These are phyloP conservation scores for Penicillium sp. DNA, from an alignment of 2,329 filamentous ascomycete species.

Conservation along the genomic window DNA sequence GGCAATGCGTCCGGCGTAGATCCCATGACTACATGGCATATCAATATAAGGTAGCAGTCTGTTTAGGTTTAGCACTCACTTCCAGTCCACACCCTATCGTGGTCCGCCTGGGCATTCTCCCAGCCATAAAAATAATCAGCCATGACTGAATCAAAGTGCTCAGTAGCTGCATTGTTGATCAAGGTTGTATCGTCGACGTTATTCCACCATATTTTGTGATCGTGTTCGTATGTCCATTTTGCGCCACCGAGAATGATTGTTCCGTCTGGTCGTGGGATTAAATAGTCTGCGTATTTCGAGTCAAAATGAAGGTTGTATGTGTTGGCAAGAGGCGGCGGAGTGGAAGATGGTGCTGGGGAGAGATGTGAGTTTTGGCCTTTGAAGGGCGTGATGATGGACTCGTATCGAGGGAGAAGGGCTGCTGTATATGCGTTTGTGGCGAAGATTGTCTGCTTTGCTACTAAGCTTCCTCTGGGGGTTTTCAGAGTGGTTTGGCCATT, in stretches of 20 bases:
- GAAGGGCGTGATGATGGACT: slow-evolving; percentile 68
- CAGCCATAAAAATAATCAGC: slow-evolving; percentile 34
- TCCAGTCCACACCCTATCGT: slow-evolving; percentile 33
- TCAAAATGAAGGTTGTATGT: slow-evolving; percentile 55
- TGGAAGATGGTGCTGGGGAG: slow-evolving; percentile 12
- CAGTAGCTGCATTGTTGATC: slow-evolving; percentile 36
- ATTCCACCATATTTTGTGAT: slow-evolving; percentile 42
- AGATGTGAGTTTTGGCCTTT: slow-evolving; percentile 51
- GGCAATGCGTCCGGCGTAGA: slow-evolving; percentile 49
- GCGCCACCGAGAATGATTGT: slow-evolving; percentile 60
- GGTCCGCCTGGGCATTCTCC: slow-evolving; percentile 30
- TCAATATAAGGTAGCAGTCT: not conserved
- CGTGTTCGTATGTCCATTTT: slow-evolving; percentile 42
- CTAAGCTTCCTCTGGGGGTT: slow-evolving; percentile 57
- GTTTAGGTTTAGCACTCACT: slow-evolving; percentile 6
- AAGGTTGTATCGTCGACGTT: slow-evolving; percentile 47
- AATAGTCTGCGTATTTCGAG: slow-evolving; percentile 56
- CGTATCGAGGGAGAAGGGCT: slow-evolving; percentile 64
- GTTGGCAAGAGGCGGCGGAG: slow-evolving; percentile 30
- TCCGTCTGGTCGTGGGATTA: slow-evolving; percentile 54
- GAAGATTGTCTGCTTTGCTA: slow-evolving; percentile 63
- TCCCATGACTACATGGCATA: slow-evolving; percentile 44
- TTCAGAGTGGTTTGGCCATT: not conserved
- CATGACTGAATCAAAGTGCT: slow-evolving; percentile 39
- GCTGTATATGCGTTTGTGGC: slow-evolving; percentile 82